These are phyloP conservation scores for Dioszegia aurantiaca DNA, from an alignment of 768 basidiomycete species.

Conservation along the genomic window DNA sequence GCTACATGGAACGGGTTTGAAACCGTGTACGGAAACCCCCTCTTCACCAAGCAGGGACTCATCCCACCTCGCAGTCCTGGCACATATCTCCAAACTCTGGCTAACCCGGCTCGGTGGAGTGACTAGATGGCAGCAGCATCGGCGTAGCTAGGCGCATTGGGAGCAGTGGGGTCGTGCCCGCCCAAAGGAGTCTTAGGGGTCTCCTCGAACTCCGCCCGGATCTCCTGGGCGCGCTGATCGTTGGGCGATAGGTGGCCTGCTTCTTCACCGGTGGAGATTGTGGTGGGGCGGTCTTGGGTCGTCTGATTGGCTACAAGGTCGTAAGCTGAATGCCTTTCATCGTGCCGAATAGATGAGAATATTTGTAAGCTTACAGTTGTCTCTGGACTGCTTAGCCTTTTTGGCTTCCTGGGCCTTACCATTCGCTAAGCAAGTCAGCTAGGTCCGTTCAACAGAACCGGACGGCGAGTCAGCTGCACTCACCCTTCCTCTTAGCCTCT, in stretches of 20 bases:
- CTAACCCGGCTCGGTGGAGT: background rate
- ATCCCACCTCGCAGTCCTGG: background rate
- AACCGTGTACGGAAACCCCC: background rate
- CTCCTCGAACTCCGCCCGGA: constrained; percentile 10
- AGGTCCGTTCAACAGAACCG: background rate
- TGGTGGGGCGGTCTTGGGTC: constrained; percentile 5
- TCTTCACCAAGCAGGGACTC: background rate
- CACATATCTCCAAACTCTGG: background rate
- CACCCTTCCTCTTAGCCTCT: constrained; percentile 8
- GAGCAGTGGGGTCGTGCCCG: constrained; percentile 36
- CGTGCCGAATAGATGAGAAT: background rate
- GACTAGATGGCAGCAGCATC: constrained; percentile 10
- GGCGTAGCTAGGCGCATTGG: constrained; percentile 34
- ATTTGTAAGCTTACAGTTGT: constrained; percentile 1
- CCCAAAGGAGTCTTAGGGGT: constrained; percentile 27
- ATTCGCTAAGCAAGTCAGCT: constrained; percentile 1
- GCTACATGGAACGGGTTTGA: constrained; percentile 6
- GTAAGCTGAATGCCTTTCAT: background rate
- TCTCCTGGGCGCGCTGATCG: constrained; percentile 5
- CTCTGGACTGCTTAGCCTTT: background rate
- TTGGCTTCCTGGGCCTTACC: background rate
- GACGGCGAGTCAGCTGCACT: background rate
- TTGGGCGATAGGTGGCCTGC: background rate
- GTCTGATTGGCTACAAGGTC: constrained; percentile 1
- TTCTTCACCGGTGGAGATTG: background rate